These are phyloP conservation scores for Scheffersomyces stipitis DNA, from an alignment of 805 yeast species.

Conservation along the genomic window DNA sequence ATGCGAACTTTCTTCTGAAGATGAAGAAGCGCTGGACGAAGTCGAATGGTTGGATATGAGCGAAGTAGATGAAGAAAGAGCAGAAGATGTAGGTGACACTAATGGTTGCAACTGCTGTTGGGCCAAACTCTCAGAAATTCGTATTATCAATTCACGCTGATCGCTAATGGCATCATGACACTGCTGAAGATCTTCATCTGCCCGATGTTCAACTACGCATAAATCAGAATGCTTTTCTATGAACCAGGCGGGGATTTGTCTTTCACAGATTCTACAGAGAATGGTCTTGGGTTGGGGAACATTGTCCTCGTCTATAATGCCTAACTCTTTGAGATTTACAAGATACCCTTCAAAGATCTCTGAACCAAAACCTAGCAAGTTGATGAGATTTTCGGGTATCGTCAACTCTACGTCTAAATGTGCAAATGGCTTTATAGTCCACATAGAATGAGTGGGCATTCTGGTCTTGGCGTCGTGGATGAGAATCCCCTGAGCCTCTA, in stretches of 20 bases:
- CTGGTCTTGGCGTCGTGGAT: constrained; percentile 60
- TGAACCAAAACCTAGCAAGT: constrained; percentile 84
- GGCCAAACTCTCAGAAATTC: constrained; percentile 43
- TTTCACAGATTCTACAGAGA: constrained; percentile 90
- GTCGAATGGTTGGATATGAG: not conserved
- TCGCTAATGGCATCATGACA: constrained; percentile 77
- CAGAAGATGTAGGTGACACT: constrained; percentile 8
- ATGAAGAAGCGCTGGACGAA: constrained; percentile 10
- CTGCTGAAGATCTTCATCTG: constrained; percentile 71
- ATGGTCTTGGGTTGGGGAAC: constrained; percentile 81
- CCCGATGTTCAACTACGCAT: constrained; percentile 81
- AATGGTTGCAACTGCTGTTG: constrained; percentile 15
- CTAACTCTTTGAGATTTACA: constrained; percentile 59
- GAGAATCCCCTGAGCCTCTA: constrained; percentile 93
- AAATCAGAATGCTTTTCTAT: constrained; percentile 86
- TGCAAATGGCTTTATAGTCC: constrained; percentile 82
- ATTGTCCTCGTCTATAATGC: constrained; percentile 58
- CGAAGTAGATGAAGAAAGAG: constrained; percentile 3
- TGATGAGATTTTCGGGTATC: constrained; percentile 67
- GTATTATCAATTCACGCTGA: constrained; percentile 54
- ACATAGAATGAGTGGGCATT: constrained; percentile 80
- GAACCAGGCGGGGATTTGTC: constrained; percentile 94
- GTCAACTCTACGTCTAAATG: constrained; percentile 65
- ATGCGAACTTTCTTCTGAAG: constrained; percentile 7
- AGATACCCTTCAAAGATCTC: constrained; percentile 78